A percentile compares a stretch with the other conserved stretches of the same genome.
phyloP scores from a whole-genome alignment of 139 green algal genomes.

The Chlamydomonas schloesseri region DNA sequence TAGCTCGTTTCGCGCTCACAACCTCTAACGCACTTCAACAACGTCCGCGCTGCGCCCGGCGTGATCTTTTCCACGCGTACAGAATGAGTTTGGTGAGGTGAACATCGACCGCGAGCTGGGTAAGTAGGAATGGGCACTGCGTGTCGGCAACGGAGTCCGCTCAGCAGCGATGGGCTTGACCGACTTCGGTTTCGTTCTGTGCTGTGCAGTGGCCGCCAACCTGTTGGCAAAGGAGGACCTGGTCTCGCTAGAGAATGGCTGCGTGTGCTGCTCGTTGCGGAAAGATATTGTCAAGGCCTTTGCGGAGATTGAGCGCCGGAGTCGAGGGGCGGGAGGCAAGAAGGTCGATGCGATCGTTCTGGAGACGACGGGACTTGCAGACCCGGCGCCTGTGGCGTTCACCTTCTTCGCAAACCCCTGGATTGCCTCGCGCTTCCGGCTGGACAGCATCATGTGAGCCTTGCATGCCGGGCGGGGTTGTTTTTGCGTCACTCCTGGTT shows the following conservation, averaged over 20 bases:
- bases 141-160: not conserved
- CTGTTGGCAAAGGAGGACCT: slow-evolving; percentile 86
- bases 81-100: slow-evolving; percentile 86
- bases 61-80: too few relatives aligned
- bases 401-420: slow-evolving; percentile 92
- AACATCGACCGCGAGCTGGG: slow-evolving; percentile 79
- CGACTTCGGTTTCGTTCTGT: not conserved
- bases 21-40: too few relatives aligned
- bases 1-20: too few relatives aligned
- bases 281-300: slow-evolving; percentile 89
- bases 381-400: slow-evolving; percentile 87
- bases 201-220: slow-evolving; percentile 74
- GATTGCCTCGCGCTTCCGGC: slow-evolving; percentile 78
- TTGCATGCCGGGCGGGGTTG: not conserved
- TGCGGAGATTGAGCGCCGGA: slow-evolving; percentile 73
- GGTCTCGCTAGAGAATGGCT: slow-evolving; percentile 86
- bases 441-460: slow-evolving; percentile 85
- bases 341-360: slow-evolving; percentile 75
- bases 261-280: slow-evolving; percentile 88
- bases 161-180: not conserved
- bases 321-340: slow-evolving; percentile 29
- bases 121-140: slow-evolving; percentile 12
- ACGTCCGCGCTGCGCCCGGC: too few relatives aligned
- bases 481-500: not conserved
- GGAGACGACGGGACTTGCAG: slow-evolving; percentile 89